These are phyloP conservation scores for Elongisporangium anandrum DNA, from an alignment of 352 stramenopile genomes.

Conservation along the genomic window DNA sequence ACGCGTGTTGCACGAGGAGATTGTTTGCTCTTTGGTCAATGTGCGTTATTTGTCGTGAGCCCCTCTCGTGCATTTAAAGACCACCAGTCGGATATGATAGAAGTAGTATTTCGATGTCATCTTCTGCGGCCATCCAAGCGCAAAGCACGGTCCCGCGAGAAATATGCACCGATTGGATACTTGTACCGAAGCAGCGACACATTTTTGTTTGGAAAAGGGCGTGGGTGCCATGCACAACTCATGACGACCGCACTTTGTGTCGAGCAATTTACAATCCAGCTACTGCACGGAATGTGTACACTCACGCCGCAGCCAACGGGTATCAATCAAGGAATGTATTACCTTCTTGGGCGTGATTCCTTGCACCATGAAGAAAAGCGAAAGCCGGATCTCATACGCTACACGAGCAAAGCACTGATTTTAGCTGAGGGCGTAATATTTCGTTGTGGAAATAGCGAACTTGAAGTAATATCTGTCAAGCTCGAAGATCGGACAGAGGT, in stretches of 20 bases:
- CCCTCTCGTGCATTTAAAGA: slow-evolving; percentile 40
- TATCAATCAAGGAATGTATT: slow-evolving; percentile 70
- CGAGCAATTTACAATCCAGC: slow-evolving; percentile 64
- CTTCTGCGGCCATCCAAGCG: slow-evolving; percentile 62
- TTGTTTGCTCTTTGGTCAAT: slow-evolving; percentile 54
- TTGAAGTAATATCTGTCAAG: slow-evolving; percentile 67
- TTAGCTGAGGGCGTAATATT: slow-evolving; percentile 67
- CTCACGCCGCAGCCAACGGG: slow-evolving; percentile 50
- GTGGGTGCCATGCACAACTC: slow-evolving; percentile 51
- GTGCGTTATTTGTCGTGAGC: slow-evolving; percentile 43
- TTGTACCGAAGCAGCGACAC: slow-evolving; percentile 29
- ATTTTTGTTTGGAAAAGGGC: slow-evolving; percentile 56
- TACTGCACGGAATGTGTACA: slow-evolving; percentile 51
- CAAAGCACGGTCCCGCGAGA: slow-evolving; percentile 34
- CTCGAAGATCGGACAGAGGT: slow-evolving; percentile 6
- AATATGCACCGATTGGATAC: slow-evolving; percentile 57
- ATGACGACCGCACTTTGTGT: slow-evolving; percentile 49
- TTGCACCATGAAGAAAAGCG: slow-evolving; percentile 27
- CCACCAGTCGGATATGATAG: slow-evolving; percentile 57
- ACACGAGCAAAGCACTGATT: slow-evolving; percentile 69
- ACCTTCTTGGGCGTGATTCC: slow-evolving; percentile 50
- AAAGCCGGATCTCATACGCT: slow-evolving; percentile 42
- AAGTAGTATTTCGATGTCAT: slow-evolving; percentile 57
- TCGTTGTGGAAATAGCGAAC: slow-evolving; percentile 44
- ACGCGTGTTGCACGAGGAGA: slow-evolving; percentile 54